Base-by-base conservation (phyloP, 2,329 filamentous ascomycete genomes). In the Bipolaris sorokiniana region DNA sequence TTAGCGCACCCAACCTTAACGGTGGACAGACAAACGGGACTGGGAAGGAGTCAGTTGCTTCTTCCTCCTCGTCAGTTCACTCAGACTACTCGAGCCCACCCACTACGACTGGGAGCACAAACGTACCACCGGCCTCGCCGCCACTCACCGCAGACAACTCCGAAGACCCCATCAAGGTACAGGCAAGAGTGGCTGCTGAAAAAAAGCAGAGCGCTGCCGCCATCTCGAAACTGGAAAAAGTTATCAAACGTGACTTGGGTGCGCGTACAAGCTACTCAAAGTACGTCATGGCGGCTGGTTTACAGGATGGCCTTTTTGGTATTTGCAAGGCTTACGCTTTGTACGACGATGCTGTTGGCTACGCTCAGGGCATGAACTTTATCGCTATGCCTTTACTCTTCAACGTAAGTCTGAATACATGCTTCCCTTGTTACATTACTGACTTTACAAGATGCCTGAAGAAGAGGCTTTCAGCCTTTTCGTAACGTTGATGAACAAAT, bases 361-460 rank as follows among this genome's bases (percentile, higher is more conserved):
- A 99, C 76, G 94, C 96, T 0, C 95, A 99, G 77, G 95, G 95
- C 72, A 97, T 99, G 90, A 99, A 98, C 74, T 99, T 99, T 71
- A 86, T 99, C 58, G 90, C 92, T 47, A 98, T 98, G 92, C 95
- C 96, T 22, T 77, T 99, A 16, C 82, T 99, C 1, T 97, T 99
- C 80, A 98, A 97, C 75, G 88, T 90, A 79, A 82, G 88, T 58
- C 7, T 16, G n/a, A 7, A 5, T 11, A 3, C n/a, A 16, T 34
- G n/a, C 22, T 16, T 2, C 13, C 13, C 20, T 9, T 97, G 2
- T 96, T 97, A 96, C 75, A 87, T 88, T 77, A 81, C 56, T 71
- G 28, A 73, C 53, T 33, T 26, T 23, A 36, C 20, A 41, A 91
- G 88, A 97, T 98, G 93, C 90, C 93, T 2, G 94, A 98, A 78